A percentile compares a stretch with the other conserved stretches of the same genome.
These are phyloP conservation scores for Musa troglodytarum DNA, from an alignment of 176 grass and related monocot genomes.

Conservation along the genomic window DNA sequence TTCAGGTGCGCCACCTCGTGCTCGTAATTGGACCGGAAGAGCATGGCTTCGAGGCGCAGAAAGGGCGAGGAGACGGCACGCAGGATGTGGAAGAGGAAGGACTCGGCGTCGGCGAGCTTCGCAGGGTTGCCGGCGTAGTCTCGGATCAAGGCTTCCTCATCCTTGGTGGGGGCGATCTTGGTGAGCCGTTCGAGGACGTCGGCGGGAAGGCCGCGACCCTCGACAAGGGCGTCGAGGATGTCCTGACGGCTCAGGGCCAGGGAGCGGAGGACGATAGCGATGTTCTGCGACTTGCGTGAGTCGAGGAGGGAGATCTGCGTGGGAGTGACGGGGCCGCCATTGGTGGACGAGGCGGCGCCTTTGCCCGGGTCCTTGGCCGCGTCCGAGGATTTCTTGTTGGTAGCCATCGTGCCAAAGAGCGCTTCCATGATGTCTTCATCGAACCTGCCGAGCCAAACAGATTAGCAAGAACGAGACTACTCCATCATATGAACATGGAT, in stretches of 20 bases:
- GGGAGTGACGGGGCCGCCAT: constrained; percentile 24
- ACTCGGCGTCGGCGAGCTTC: constrained; percentile 21
- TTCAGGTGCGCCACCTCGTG: constrained; percentile 52
- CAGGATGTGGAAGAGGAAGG: constrained; percentile 28
- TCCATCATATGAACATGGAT: too few relatives aligned
- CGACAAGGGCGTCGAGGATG: constrained; percentile 28
- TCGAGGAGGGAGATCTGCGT: constrained; percentile 72
- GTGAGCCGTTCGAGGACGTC: constrained; percentile 24
- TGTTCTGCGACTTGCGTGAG: constrained; percentile 78
- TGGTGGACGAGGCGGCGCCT: constrained; percentile 8
- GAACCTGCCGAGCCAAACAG: constrained; percentile 34
- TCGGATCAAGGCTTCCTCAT: constrained; percentile 7
- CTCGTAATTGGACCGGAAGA: constrained; percentile 68
- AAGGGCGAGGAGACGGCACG: constrained; percentile 21
- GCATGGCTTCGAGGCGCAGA: constrained; percentile 46
- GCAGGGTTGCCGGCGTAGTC: constrained; percentile 16
- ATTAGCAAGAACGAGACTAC: background rate
- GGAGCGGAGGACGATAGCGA: constrained; percentile 84
- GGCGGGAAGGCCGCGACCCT: constrained; percentile 18
- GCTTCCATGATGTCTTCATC: constrained; percentile 89
- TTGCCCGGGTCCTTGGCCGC: constrained; percentile 18
- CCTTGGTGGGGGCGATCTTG: constrained; percentile 9
- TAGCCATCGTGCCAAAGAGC: constrained; percentile 57
- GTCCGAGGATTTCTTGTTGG: constrained; percentile 38
- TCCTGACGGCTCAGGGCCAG: constrained; percentile 47